Evolutionary conservation across 1,284 basidiomycete species (phyloP).

Genomic region (Filobasidium uniguttulatum): DNA sequence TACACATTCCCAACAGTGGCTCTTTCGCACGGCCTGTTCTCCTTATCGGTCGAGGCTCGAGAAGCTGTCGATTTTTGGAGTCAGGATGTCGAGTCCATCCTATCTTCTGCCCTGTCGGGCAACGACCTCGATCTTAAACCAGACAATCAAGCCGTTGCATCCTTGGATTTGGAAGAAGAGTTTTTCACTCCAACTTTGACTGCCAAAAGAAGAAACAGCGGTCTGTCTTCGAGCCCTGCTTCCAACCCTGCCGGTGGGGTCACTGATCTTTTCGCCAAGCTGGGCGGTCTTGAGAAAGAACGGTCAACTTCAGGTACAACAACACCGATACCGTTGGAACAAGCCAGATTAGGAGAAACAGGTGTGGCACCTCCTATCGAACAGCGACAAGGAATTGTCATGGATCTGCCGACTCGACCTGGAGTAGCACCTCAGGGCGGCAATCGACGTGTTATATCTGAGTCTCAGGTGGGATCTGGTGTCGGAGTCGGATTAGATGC

Average conservation of each 20-base stretch:
- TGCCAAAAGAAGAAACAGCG: constrained; percentile 4
- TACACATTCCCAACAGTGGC: constrained; percentile 22
- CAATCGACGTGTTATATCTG: background rate
- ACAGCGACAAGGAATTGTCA: background rate
- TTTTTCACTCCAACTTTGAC: constrained; percentile 37
- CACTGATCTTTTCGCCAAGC: background rate
- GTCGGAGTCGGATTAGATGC: background rate
- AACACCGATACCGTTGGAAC: background rate
- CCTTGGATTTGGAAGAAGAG: constrained; percentile 32
- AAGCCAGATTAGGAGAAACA: background rate
- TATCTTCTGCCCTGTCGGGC: constrained; percentile 23
- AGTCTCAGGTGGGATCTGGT: background rate
- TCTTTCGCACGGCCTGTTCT: constrained; percentile 28
- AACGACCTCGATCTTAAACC: background rate
- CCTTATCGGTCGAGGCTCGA: constrained; percentile 24
- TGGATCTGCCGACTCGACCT: background rate
- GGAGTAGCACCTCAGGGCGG: background rate
- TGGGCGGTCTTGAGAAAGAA: background rate
- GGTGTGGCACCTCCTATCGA: background rate
- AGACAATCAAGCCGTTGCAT: background rate
- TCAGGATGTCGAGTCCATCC: constrained; percentile 31
- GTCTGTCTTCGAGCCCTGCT: background rate
- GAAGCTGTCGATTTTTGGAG: constrained; percentile 30
- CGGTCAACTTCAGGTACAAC: too few species aligned
- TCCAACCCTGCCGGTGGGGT: constrained; percentile 5